Percentiles rank a stretch among this genome's conserved stretches.
Conservation (phyloP, 2,329 filamentous ascomycete species). For the Gyromitra esculenta region DNA sequence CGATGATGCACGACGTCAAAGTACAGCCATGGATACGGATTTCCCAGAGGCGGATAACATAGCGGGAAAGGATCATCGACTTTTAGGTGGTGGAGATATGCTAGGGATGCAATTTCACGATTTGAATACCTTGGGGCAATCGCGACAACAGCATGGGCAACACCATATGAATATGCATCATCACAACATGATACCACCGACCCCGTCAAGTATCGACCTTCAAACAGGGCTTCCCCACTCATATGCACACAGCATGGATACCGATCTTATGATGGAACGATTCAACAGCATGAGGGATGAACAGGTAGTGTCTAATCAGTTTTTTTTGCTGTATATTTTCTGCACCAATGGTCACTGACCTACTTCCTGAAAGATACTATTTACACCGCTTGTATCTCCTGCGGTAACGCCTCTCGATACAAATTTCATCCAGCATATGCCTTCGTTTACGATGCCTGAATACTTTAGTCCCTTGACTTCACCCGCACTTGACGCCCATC, state of each 20-base stretch:
- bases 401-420: conserved; percentile 81
- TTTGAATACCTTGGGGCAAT: conserved; percentile 41
- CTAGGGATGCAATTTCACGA: conserved; percentile 55
- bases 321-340: conserved; percentile 62
- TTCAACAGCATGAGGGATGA: conserved; percentile 76
- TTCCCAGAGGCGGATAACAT: conserved; percentile 39
- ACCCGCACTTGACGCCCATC: conserved; percentile 78
- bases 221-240: conserved; percentile 69
- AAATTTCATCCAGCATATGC: conserved; percentile 67
- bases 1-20: conserved; percentile 44
- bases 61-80: conserved; percentile 26
- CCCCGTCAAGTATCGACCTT: conserved; percentile 82
- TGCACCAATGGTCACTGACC: conserved; percentile 30
- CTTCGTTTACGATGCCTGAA: conserved; percentile 72
- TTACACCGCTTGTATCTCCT: conserved; percentile 84
- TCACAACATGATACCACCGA: conserved; percentile 73
- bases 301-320: conserved; percentile 63
- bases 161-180: conserved; percentile 62
- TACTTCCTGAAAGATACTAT: conserved; percentile 69
- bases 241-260: conserved; percentile 67
- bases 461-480: conserved; percentile 88
- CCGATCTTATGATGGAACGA: conserved; percentile 72
- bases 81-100: conserved; percentile 48
- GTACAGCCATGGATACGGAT: conserved; percentile 54
- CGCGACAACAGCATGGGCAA: conserved; percentile 66